Evolutionary conservation across 179 eudicot species (phyloP).

Genomic region (Drosera spatulata): DNA sequence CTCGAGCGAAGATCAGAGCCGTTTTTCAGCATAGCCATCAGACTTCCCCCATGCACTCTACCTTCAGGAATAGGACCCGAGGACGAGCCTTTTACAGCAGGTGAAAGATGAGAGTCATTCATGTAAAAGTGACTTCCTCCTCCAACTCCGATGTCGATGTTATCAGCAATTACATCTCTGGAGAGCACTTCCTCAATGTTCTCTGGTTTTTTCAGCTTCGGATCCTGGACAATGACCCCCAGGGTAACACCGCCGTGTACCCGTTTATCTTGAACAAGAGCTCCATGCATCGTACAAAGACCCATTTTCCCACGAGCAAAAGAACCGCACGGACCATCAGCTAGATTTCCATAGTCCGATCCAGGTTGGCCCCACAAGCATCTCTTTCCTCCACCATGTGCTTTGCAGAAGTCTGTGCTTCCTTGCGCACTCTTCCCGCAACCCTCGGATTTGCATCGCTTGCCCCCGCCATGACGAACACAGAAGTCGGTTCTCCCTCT

Average conservation of each 20-base stretch:
- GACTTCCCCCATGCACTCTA: conserved; percentile 89
- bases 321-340: conserved; percentile 35
- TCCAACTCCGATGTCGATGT: conserved; percentile 10
- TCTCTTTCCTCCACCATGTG: conserved; percentile 91
- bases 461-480: conserved; percentile 97
- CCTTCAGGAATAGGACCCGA: conserved; percentile 33
- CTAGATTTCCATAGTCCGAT: not conserved
- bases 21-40: conserved; percentile 54
- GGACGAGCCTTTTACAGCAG: conserved; percentile 20
- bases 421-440: conserved; percentile 98
- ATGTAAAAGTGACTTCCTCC: conserved; percentile 10
- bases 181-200: conserved; percentile 18
- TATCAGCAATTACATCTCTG: conserved; percentile 23
- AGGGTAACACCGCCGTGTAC: conserved; percentile 84
- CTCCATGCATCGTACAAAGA: conserved; percentile 71
- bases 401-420: conserved; percentile 96
- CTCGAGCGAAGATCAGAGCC: conserved; percentile 2
- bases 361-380: conserved; percentile 25
- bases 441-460: conserved; percentile 62
- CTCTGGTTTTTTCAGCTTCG: conserved; percentile 15
- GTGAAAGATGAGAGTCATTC: conserved; percentile 13
- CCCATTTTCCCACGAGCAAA: conserved; percentile 86
- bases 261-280: conserved; percentile 80
- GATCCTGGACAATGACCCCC: conserved; percentile 47
- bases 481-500: conserved; percentile 85